Evolutionary conservation across 2,329 filamentous ascomycete genomes (phyloP).

Genomic region (Diaporthe vexans): DNA sequence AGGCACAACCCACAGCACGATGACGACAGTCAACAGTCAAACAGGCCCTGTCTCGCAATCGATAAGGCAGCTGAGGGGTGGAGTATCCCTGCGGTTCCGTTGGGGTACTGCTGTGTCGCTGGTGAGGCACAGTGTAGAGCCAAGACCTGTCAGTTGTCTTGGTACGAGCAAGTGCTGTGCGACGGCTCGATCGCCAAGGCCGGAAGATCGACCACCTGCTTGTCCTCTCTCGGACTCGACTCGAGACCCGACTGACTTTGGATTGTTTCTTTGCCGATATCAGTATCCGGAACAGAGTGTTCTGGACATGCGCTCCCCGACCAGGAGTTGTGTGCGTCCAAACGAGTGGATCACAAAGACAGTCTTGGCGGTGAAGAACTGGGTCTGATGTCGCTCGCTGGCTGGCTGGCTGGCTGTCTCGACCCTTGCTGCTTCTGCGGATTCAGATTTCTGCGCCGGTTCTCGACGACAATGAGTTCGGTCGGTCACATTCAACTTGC

Average conservation of each 20-base stretch:
- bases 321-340: not conserved
- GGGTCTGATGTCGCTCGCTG: not conserved
- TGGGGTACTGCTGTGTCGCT: constrained; percentile 9
- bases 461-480: not conserved
- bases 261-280: not conserved
- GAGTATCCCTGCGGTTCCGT: constrained; percentile 18
- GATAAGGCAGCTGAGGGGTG: constrained; percentile 23
- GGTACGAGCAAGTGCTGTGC: constrained; percentile 15
- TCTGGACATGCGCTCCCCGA: not conserved
- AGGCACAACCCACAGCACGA: constrained; percentile 17
- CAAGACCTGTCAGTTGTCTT: constrained; percentile 33
- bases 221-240: not conserved
- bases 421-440: constrained; percentile 19
- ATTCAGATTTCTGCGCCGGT: not conserved
- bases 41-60: constrained; percentile 9
- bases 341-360: not conserved
- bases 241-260: not conserved
- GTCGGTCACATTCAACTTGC: not conserved
- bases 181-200: constrained; percentile 30
- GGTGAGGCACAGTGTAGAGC: constrained; percentile 20
- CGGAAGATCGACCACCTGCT: constrained; percentile 23
- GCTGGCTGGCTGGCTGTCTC: not conserved
- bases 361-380: constrained; percentile 25
- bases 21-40: constrained; percentile 31
- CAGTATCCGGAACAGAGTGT: not conserved